Evolutionary conservation across 352 stramenopile species (phyloP).

Genomic region (Phytophthora rubi): DNA sequence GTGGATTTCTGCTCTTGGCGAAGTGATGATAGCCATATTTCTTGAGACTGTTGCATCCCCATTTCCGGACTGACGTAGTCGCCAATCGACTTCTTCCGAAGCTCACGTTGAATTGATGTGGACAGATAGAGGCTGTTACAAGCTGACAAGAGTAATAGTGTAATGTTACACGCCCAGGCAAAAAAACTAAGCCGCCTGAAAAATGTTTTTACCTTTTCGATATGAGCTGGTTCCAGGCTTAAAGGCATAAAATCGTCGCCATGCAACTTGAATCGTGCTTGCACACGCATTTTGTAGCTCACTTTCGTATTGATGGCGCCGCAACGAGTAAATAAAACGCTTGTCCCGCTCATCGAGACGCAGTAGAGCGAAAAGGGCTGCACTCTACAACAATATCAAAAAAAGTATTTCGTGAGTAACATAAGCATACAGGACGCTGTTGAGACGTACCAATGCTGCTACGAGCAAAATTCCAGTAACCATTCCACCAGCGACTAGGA

Average conservation of each 20-base stretch:
- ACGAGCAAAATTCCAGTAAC: conserved; percentile 72
- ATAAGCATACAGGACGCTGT: not conserved
- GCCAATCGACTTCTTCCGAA: conserved; percentile 53
- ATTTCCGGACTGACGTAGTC: conserved; percentile 49
- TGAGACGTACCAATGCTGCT: conserved; percentile 59
- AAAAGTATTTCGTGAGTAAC: not conserved
- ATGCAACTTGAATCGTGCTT: conserved; percentile 68
- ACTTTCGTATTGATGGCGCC: conserved; percentile 48
- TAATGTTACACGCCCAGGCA: conserved; percentile 6
- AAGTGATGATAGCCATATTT: conserved; percentile 53
- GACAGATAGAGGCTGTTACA: conserved; percentile 41
- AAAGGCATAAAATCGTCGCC: conserved; percentile 39
- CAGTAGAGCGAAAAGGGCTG: conserved; percentile 68
- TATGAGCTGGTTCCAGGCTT: conserved; percentile 12
- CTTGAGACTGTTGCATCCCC: conserved; percentile 52
- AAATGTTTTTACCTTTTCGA: conserved; percentile 32
- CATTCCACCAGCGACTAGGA: conserved; percentile 75
- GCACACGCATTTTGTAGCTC: conserved; percentile 55
- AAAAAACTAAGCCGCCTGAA: not conserved
- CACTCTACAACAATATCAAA: conserved; percentile 44
- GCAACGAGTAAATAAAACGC: conserved; percentile 63
- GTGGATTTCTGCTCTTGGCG: conserved; percentile 50
- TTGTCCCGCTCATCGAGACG: conserved; percentile 61
- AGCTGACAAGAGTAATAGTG: conserved; percentile 16
- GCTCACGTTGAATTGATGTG: conserved; percentile 49